Base-by-base conservation (phyloP, 768 basidiomycete genomes). In the Termitomyces sp. region DNA sequence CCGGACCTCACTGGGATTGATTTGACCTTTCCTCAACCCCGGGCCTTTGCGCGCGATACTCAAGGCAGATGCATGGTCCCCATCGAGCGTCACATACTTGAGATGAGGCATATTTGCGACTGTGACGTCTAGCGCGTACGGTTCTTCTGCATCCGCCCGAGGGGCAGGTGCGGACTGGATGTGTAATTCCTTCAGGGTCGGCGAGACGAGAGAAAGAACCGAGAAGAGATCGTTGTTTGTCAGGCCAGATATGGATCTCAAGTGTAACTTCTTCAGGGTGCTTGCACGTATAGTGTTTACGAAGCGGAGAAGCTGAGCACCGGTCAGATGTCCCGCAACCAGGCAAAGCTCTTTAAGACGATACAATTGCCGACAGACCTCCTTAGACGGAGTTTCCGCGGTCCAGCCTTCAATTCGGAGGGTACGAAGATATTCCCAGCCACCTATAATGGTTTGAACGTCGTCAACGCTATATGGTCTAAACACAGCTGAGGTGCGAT, bases 281-380 rank as follows among this genome's bases (percentile, higher is more conserved):
- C 27, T 47, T n/a, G 36, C 12, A n/a, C 18, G 16, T 11, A n/a
- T 29, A 25, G 16, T 38, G 18, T 36, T 44, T 9, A 54, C 15
- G 39, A 54, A 54, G n/a, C 38, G 44, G 15, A 46, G 36, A 3
- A 54, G 18, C 27, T 54, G 53, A n/a, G 31, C 18, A 11, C 53
- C 45, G 13, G 20, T 31, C 10, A 54, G 6, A n/a, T 39, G 13
- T 9, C 53, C 45, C 20, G 27, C 18, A 13, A 31, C 23, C 9
- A 54, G 53, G 22, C 45, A 38, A 22, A 48, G 45, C 36, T 54
- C 53, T 33, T 47, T 54, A 25, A 54, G 53, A 12, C 35, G n/a
- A 25, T 54, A 54, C 11, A 22, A 3, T 35, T 40, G 53, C 1
- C 9, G 13, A 16, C 12, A 22, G 20, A 54, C 38, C 15, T n/a